phyloP scores from a whole-genome alignment of 148 eudicot genomes.

The Rhododendron vialii region DNA sequence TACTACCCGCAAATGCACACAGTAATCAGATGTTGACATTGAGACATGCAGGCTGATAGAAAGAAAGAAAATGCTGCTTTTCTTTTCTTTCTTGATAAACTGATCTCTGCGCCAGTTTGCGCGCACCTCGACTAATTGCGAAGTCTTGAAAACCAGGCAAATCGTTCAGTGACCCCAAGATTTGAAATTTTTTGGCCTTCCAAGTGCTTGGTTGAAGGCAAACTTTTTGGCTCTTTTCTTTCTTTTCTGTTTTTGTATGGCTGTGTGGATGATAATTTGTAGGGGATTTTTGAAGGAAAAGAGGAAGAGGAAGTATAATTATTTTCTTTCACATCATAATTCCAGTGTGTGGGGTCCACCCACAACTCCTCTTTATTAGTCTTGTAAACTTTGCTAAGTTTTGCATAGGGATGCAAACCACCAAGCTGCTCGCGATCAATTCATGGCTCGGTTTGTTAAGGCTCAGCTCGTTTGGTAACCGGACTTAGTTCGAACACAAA shows the following conservation, averaged over 20 bases:
- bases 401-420: neutral
- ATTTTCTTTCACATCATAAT: neutral
- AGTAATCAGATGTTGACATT: too few species aligned
- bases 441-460: neutral
- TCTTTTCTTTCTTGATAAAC: too few species aligned
- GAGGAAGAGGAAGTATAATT: neutral
- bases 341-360: neutral
- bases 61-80: too few species aligned
- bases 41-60: too few species aligned
- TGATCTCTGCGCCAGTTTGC: too few species aligned
- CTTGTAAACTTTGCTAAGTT: neutral
- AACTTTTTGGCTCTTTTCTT: too few species aligned
- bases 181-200: too few species aligned
- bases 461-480: neutral
- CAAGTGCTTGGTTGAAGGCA: too few species aligned
- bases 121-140: too few species aligned
- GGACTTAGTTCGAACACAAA: neutral
- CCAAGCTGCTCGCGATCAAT: neutral
- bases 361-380: neutral
- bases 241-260: neutral
- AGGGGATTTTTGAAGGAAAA: neutral
- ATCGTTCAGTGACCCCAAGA: too few species aligned
- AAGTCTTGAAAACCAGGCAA: too few species aligned
- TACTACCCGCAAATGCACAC: too few species aligned
- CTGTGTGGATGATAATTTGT: neutral